Evolutionary conservation across 2,329 filamentous ascomycete species (phyloP), one percentile per base, ranked within the genome.

Genomic region (Domatiomyces globalis): DNA sequence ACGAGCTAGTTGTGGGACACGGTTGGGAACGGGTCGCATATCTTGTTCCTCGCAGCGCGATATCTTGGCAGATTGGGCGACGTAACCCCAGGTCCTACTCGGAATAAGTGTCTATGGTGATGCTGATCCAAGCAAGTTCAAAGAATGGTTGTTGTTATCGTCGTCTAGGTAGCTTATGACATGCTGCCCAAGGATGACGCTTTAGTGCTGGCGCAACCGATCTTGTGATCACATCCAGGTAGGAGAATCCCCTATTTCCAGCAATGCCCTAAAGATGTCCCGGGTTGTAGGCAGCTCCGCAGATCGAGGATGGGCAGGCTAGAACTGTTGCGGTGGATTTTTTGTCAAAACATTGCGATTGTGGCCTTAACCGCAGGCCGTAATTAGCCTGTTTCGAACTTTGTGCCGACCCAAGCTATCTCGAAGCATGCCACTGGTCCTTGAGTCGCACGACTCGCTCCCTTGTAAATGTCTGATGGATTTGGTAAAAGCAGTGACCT

Each of bases 391-490:
- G 22, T 25, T 25, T 25, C 6, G 22, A 10, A 15, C 33, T 15
- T 2, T 39, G 10, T 15, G 33, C 8, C 33, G 15, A 39, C 33
- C 15, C 10, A 7, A 39, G 15, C 33, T 15, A 39, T 39, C 33
- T 20, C 42, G 55, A 59, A 70, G 63, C 56, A 85, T 86, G 82
- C 77, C 83, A 56, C 73, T 84, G 54, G 80, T 83, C 56, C 78
- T 78, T 56, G 78, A 79, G 65, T 77, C 83, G 55, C 83, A 88
- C 69, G 85, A 92, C 46, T 61, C 58, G 15, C 49, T 52, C 25
- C 49, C 49, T 43, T 59, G 59, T 62, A 54, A 56, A 56, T 49
- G 15, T 47, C 8, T 22, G 43, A 22, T 39, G 7, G 7, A 39
- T 25, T 18, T 44, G 15, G 39, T 50, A 22, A 43, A n/a, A 17